These are phyloP conservation scores for Neurospora intermedia DNA, from an alignment of 495 filamentous ascomycete species.

Conservation along the genomic window DNA sequence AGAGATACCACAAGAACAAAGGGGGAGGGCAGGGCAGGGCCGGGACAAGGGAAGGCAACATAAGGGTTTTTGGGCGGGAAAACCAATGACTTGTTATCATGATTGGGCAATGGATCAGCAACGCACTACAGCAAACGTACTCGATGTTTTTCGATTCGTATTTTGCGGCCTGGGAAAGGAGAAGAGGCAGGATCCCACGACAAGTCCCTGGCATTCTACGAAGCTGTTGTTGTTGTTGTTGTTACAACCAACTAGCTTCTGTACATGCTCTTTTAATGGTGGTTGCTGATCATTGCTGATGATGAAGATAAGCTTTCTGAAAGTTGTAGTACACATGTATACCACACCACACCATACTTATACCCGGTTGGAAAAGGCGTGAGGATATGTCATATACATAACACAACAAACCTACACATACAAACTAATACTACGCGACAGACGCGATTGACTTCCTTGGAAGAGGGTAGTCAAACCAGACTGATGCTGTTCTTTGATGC, in stretches of 20 bases:
- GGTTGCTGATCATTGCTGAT: background rate
- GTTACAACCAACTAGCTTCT: background rate
- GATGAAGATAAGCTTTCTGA: background rate
- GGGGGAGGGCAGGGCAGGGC: background rate
- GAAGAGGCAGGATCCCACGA: background rate
- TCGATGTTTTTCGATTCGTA: background rate
- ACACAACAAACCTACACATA: background rate
- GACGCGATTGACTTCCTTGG: background rate
- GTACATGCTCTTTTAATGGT: background rate
- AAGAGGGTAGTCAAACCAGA: background rate
- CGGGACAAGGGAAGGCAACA: background rate
- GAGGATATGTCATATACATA: background rate
- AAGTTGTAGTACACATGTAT: background rate
- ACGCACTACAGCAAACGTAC: background rate
- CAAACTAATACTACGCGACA: background rate
- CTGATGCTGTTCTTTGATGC: background rate
- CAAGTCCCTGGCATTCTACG: background rate
- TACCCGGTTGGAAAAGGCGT: background rate
- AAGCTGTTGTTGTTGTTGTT: background rate
- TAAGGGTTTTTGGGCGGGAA: background rate
- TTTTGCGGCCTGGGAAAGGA: background rate
- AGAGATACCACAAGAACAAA: background rate
- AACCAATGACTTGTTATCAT: background rate
- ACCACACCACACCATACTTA: background rate
- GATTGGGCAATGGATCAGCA: background rate